Conservation (phyloP, 495 filamentous ascomycete species). For the Penicillium alfredii region DNA sequence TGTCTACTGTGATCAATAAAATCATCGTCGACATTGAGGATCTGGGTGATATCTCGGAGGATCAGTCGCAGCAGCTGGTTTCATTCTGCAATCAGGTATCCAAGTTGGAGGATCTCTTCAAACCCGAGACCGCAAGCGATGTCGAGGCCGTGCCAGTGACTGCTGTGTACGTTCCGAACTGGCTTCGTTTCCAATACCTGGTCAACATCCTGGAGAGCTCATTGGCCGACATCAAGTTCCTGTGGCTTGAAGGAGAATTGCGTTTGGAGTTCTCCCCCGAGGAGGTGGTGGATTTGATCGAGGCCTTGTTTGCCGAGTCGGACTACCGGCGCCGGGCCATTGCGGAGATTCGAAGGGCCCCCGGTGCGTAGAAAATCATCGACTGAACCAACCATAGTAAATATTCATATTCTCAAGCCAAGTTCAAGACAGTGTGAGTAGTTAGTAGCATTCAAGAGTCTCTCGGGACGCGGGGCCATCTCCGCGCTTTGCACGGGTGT, state of each 20-base stretch:
- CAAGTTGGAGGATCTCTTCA: slow-evolving; percentile 67
- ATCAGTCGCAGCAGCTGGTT: slow-evolving; percentile 76
- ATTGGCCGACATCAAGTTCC: slow-evolving; percentile 77
- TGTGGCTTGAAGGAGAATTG: slow-evolving; percentile 83
- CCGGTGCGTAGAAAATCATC: slow-evolving; percentile 12
- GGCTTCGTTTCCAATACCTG: slow-evolving; percentile 87
- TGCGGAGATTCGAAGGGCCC: slow-evolving; percentile 60
- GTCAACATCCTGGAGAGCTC: slow-evolving; percentile 85
- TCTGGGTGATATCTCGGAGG: slow-evolving; percentile 75
- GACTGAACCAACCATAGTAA: background rate
- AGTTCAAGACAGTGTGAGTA: too few species aligned
- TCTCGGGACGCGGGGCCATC: slow-evolving; percentile 24
- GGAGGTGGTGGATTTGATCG: slow-evolving; percentile 83
- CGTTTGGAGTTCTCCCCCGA: slow-evolving; percentile 74
- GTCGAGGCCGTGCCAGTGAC: slow-evolving; percentile 56
- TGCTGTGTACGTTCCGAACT: slow-evolving; percentile 70
- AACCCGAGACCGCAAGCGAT: slow-evolving; percentile 43
- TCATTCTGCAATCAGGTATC: slow-evolving; percentile 66
- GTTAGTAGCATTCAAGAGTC: background rate
- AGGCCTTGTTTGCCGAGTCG: slow-evolving; percentile 86
- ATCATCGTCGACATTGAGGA: slow-evolving; percentile 83
- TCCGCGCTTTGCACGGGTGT: slow-evolving; percentile 40
- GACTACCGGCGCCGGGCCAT: slow-evolving; percentile 69
- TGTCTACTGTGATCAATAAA: slow-evolving; percentile 74
- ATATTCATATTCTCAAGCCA: too few species aligned